Percentiles rank a stretch among this genome's conserved stretches.
Conservation (phyloP, 2,329 filamentous ascomycete species). For the Beauveria sp. region DNA sequence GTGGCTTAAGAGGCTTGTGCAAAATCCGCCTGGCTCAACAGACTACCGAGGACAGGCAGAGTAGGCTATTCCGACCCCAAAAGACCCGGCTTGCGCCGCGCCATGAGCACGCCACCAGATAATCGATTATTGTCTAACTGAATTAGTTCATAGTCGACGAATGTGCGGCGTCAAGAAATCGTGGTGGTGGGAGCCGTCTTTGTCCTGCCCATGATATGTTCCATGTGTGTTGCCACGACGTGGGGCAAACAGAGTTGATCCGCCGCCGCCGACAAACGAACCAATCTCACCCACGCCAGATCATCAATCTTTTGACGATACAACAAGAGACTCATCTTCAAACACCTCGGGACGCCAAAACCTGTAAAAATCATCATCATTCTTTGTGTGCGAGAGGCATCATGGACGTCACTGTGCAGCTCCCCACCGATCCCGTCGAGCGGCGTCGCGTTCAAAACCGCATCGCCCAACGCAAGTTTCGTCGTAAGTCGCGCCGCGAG, state of each 20-base stretch:
- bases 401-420: conserved; percentile 2
- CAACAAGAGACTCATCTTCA: background rate
- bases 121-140: background rate
- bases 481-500: background rate
- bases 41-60: background rate
- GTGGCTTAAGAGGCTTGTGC: background rate
- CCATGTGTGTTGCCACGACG: background rate
- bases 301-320: background rate
- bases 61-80: background rate
- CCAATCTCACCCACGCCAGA: background rate
- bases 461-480: conserved; percentile 1
- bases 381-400: background rate
- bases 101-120: background rate
- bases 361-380: background rate
- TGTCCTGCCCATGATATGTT: background rate
- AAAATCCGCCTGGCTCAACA: background rate
- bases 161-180: background rate
- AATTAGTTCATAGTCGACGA: background rate
- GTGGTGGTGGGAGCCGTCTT: background rate
- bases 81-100: background rate
- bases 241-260: background rate
- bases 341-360: too few species aligned
- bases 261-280: background rate
- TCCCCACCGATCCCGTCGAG: background rate
- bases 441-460: background rate